Evolutionary conservation across 805 yeast genomes (phyloP).

Genomic region (Zygosaccharomyces rouxii): DNA sequence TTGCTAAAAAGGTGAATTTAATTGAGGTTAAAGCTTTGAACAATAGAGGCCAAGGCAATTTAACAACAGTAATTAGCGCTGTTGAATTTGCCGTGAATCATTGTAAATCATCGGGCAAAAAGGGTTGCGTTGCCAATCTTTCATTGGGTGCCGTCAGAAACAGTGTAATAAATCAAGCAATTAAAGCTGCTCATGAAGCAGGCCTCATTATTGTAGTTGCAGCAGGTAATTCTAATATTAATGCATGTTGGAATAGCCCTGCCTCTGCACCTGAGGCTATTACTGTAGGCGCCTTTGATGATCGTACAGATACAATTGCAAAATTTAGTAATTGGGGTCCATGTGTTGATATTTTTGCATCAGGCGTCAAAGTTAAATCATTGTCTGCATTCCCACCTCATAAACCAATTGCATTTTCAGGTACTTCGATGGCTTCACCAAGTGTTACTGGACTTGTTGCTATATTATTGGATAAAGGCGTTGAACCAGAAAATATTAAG

Average conservation of each 20-base stretch:
- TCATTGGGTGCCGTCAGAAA: slow-evolving; percentile 76
- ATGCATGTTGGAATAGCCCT: slow-evolving; percentile 84
- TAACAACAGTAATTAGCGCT: slow-evolving; percentile 61
- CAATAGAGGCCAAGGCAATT: slow-evolving; percentile 61
- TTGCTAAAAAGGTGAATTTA: slow-evolving; percentile 63
- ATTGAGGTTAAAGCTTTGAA: slow-evolving; percentile 75
- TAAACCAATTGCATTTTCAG: slow-evolving; percentile 43
- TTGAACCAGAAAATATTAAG: slow-evolving; percentile 41
- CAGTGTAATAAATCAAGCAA: slow-evolving; percentile 64
- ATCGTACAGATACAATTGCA: slow-evolving; percentile 63
- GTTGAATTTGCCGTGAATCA: slow-evolving; percentile 66
- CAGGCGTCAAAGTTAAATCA: slow-evolving; percentile 68
- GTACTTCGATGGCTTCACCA: slow-evolving; percentile 83
- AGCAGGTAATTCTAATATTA: slow-evolving; percentile 76
- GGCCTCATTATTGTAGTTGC: slow-evolving; percentile 76
- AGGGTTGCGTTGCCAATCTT: slow-evolving; percentile 66
- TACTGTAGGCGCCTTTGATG: slow-evolving; percentile 88
- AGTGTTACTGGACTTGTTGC: slow-evolving; percentile 64
- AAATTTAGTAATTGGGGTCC: slow-evolving; percentile 86
- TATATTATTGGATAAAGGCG: slow-evolving; percentile 49
- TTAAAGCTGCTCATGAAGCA: slow-evolving; percentile 65
- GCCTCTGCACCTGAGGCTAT: slow-evolving; percentile 70
- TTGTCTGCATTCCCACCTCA: slow-evolving; percentile 37
- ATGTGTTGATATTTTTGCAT: slow-evolving; percentile 84
- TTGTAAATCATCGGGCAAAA: slow-evolving; percentile 32